phyloP scores from a whole-genome alignment of 345 rosid genomes.

The Eucalyptus marginata region DNA sequence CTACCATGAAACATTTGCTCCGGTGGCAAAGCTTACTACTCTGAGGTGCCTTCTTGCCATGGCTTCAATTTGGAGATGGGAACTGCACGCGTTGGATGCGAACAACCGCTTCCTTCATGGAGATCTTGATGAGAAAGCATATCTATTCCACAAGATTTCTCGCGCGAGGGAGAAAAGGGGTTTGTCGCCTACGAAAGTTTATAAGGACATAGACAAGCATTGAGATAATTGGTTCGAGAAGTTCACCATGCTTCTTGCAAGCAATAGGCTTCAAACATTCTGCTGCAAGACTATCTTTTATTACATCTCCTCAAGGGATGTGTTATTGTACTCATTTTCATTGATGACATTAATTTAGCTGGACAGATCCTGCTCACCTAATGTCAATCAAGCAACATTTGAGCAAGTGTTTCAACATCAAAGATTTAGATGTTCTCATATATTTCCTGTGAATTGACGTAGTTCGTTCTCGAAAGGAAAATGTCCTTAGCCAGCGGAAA shows the following conservation, averaged over 20 bases:
- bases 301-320: not conserved
- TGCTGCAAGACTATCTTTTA: not conserved
- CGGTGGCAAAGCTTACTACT: not conserved
- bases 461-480: not conserved
- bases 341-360: not conserved
- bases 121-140: not conserved
- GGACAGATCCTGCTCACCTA: not conserved
- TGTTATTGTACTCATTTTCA: not conserved
- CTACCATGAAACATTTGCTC: not conserved
- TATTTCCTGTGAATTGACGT: not conserved
- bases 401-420: not conserved
- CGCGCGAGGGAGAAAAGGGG: not conserved
- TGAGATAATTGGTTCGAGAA: not conserved
- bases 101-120: not conserved
- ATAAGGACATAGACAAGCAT: not conserved
- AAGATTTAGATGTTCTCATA: not conserved
- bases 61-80: not conserved
- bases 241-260: not conserved
- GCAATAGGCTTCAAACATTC: not conserved
- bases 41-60: not conserved
- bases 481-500: not conserved
- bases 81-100: not conserved
- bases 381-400: not conserved
- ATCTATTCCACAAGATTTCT: not conserved
- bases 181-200: not conserved